Evolutionary conservation across 2,329 filamentous ascomycete species (phyloP).

Genomic region (Nectriaceae sp.): DNA sequence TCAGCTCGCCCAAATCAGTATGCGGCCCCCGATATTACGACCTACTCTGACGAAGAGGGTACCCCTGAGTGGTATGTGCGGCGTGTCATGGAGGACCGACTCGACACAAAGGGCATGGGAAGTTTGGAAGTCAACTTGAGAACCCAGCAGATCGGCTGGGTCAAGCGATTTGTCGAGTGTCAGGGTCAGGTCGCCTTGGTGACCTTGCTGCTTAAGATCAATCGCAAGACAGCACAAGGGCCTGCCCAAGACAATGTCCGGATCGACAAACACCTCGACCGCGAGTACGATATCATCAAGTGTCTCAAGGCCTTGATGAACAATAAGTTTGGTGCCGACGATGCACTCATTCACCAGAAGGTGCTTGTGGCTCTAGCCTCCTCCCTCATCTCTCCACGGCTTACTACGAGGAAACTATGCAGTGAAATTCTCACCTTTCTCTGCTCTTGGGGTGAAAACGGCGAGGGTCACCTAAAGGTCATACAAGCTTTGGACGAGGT

Average conservation of each 20-base stretch:
- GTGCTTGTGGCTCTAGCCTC: conserved; percentile 86
- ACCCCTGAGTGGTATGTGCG: conserved; percentile 98
- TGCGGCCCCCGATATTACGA: conserved; percentile 68
- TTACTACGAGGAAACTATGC: conserved; percentile 91
- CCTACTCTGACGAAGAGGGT: conserved; percentile 88
- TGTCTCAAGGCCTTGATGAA: conserved; percentile 98
- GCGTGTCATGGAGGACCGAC: conserved; percentile 93
- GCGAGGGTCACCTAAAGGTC: conserved; percentile 88
- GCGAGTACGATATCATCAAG: conserved; percentile 96
- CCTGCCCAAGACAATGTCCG: conserved; percentile 61
- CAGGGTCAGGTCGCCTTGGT: conserved; percentile 96
- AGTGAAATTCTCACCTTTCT: conserved; percentile 96
- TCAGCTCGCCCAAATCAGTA: conserved; percentile 73
- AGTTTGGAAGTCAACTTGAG: conserved; percentile 92
- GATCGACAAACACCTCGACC: conserved; percentile 78
- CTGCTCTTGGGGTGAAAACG: conserved; percentile 85
- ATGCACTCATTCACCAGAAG: conserved; percentile 87
- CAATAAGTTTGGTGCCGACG: conserved; percentile 98
- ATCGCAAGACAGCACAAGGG: conserved; percentile 77
- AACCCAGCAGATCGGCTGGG: conserved; percentile 97
- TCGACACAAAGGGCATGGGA: conserved; percentile 87
- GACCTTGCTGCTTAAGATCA: conserved; percentile 90
- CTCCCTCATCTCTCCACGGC: conserved; percentile 82
- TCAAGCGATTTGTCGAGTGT: conserved; percentile 93
- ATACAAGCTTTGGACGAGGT: conserved; percentile 91